A percentile compares a stretch with the other conserved stretches of the same genome.
Evolutionary conservation across 176 grass and related monocot species (phyloP).

Genomic region (Oropetium thomaeum): DNA sequence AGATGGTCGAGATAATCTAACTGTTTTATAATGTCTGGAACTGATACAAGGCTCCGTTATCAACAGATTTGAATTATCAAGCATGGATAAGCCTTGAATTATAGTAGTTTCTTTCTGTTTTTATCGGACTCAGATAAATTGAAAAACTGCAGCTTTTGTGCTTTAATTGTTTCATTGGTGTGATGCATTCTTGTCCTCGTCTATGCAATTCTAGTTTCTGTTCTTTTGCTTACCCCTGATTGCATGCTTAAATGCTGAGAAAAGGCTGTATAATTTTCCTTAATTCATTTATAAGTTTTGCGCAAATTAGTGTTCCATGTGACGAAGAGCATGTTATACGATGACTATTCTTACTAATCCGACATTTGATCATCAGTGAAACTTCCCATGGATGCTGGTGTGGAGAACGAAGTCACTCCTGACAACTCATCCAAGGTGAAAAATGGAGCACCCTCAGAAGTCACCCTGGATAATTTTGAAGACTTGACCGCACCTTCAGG

Average conservation of each 20-base stretch:
- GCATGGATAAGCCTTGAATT: background rate
- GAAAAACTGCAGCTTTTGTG: background rate
- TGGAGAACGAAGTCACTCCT: constrained; percentile 13
- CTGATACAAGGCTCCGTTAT: background rate
- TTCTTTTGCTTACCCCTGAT: background rate
- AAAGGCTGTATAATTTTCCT: background rate
- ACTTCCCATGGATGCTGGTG: constrained; percentile 26
- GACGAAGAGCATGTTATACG: background rate
- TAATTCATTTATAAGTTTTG: background rate
- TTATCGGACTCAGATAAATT: background rate
- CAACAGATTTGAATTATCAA: background rate
- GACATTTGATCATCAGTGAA: constrained; percentile 20
- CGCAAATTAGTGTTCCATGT: background rate
- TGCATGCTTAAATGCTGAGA: background rate
- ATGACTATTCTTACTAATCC: constrained; percentile 8
- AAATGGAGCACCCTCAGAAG: constrained; percentile 39
- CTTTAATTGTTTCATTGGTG: background rate
- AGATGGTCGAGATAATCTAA: background rate
- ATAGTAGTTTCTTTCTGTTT: background rate
- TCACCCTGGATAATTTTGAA: constrained; percentile 53
- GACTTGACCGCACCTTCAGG: constrained; percentile 3
- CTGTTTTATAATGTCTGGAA: background rate
- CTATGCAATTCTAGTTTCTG: background rate
- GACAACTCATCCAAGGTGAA: constrained; percentile 29
- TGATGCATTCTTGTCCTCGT: background rate